Conservation (phyloP, 306 rosid genomes). For the Sechiopsis laciniata region DNA sequence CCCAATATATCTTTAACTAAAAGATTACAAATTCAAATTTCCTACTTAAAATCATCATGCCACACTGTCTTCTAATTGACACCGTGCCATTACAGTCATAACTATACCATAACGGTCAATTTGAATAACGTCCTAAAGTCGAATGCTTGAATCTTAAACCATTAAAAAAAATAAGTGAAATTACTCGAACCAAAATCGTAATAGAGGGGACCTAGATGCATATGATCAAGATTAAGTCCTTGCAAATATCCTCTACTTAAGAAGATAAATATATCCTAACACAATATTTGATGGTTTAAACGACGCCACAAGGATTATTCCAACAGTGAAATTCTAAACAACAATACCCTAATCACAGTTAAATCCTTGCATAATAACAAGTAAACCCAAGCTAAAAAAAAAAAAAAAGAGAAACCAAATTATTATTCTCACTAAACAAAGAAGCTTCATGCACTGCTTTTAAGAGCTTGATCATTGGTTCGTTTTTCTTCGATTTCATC, state of each 20-base stretch:
- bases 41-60: too few species aligned
- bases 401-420: too few species aligned
- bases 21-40: too few species aligned
- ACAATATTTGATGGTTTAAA: neutral
- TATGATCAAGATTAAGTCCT: neutral
- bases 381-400: neutral
- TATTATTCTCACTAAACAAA: neutral
- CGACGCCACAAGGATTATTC: neutral
- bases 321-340: neutral
- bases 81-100: too few species aligned
- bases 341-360: neutral
- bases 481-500: constrained; percentile 35
- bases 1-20: too few species aligned
- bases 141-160: too few species aligned
- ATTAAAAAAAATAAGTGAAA: too few species aligned
- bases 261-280: neutral
- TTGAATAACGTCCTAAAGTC: too few species aligned
- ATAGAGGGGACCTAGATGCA: neutral
- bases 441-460: constrained; percentile 9
- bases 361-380: neutral
- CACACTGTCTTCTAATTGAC: too few species aligned
- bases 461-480: neutral
- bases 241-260: neutral
- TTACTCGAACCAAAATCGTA: too few species aligned
- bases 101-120: too few species aligned